phyloP scores from a whole-genome alignment of 2,329 filamentous ascomycete species.

The Seiridium cupressi region DNA sequence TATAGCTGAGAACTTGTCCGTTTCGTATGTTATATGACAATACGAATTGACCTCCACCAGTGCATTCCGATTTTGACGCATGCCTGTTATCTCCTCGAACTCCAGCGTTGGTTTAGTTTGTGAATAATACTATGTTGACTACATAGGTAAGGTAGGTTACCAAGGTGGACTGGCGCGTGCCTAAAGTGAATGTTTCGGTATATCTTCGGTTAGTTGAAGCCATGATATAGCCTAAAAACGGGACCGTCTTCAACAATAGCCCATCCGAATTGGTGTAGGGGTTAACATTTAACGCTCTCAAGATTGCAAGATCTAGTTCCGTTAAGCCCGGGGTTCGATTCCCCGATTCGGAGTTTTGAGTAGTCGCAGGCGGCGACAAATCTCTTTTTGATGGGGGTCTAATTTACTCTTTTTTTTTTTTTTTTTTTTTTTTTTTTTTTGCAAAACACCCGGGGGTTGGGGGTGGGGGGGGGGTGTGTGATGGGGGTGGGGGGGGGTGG shows the following conservation, averaged over 20 bases:
- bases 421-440: background rate
- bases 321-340: slow-evolving; percentile 28
- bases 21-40: too few relatives aligned
- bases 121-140: background rate
- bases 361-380: background rate
- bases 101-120: background rate
- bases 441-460: background rate
- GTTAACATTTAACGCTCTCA: slow-evolving; percentile 34
- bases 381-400: background rate
- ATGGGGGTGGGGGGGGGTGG: too few relatives aligned
- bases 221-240: background rate
- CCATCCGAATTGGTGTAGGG: slow-evolving; percentile 33
- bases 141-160: background rate
- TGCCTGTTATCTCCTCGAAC: too few relatives aligned
- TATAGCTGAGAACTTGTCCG: too few relatives aligned
- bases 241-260: background rate
- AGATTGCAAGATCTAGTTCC: slow-evolving; percentile 11
- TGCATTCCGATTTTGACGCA: too few relatives aligned
- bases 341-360: slow-evolving; percentile 20
- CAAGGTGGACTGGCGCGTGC: background rate
- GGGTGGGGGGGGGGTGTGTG: too few relatives aligned
- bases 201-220: background rate
- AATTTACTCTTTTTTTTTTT: background rate
- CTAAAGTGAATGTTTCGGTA: background rate
- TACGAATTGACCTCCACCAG: too few relatives aligned